phyloP scores from a whole-genome alignment of 768 basidiomycete species.

The Phylloporus rhodoxanthus region DNA sequence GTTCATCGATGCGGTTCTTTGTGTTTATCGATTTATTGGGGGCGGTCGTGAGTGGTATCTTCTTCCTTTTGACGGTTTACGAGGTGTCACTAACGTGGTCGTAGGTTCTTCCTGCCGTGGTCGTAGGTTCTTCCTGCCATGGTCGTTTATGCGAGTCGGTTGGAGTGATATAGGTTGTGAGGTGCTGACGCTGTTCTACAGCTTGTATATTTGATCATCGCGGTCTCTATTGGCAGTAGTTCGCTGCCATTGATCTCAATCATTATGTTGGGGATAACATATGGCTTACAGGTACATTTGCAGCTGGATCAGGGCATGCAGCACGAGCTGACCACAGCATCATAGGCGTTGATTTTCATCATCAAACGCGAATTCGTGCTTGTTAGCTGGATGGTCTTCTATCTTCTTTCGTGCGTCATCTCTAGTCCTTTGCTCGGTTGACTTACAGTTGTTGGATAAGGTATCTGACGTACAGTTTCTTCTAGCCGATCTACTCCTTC shows the following conservation, averaged over 20 bases:
- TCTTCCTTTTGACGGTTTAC: too few species aligned
- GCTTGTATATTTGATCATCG: slow-evolving; percentile 85
- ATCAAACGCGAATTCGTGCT: slow-evolving; percentile 98
- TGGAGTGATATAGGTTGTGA: neutral
- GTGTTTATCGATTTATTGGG: too few species aligned
- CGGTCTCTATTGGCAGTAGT: too few species aligned
- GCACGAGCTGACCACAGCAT: neutral
- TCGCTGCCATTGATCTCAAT: too few species aligned
- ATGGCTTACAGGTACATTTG: slow-evolving; percentile 75
- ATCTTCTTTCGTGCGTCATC: slow-evolving; percentile 76
- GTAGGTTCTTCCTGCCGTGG: slow-evolving; percentile 40
- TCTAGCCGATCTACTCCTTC: too few species aligned
- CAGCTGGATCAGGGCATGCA: neutral
- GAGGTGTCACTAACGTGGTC: too few species aligned
- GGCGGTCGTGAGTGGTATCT: too few species aligned
- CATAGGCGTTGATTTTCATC: slow-evolving; percentile 83
- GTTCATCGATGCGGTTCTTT: too few species aligned
- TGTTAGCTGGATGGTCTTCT: slow-evolving; percentile 95
- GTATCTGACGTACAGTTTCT: too few species aligned
- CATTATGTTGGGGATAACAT: too few species aligned
- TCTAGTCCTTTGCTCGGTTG: too few species aligned
- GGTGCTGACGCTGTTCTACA: slow-evolving; percentile 24
- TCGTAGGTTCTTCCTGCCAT: slow-evolving; percentile 79
- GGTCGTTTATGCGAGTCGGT: slow-evolving; percentile 72
- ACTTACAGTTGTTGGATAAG: too few species aligned